A percentile compares a stretch with the other conserved stretches of the same genome.
These are phyloP conservation scores for Myriangium duriaei DNA, from an alignment of 2,329 filamentous ascomycete genomes.

Conservation along the genomic window DNA sequence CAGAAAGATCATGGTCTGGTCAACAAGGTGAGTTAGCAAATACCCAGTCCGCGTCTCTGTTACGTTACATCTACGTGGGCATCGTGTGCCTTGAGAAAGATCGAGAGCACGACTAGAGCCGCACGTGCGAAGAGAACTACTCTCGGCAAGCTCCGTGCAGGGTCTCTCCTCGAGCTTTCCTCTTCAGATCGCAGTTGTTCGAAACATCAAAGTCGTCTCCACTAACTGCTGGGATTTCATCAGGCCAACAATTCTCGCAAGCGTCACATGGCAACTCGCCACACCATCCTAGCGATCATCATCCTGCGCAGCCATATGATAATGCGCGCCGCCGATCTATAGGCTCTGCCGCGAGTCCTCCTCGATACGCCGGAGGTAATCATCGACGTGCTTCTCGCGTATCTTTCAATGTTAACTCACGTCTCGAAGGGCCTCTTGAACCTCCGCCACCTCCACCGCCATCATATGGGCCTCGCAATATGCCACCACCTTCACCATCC, in stretches of 20 bases:
- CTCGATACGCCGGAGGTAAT: conserved; percentile 25
- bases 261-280: conserved; percentile 13
- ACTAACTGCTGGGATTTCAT: too few species aligned
- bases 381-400: conserved; percentile 8
- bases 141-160: too few species aligned
- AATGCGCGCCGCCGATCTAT: conserved; percentile 31
- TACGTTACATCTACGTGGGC: too few species aligned
- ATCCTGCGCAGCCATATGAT: conserved; percentile 28
- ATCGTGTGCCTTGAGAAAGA: too few species aligned
- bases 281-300: conserved; percentile 15
- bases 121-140: too few species aligned
- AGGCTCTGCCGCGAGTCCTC: conserved; percentile 24
- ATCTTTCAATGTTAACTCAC: too few species aligned
- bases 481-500: conserved; percentile 39
- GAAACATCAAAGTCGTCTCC: too few species aligned
- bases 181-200: too few species aligned
- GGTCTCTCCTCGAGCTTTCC: too few species aligned
- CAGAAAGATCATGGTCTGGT: conserved; percentile 18
- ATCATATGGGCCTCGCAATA: conserved; percentile 32
- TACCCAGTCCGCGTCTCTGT: too few species aligned
- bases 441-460: conserved; percentile 25
- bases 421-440: conserved; percentile 18
- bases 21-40: conserved; percentile 11
- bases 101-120: too few species aligned
- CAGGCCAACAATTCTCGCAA: too few species aligned